Evolutionary conservation across 306 rosid species (phyloP).

Genomic region (Quercus variabilis): DNA sequence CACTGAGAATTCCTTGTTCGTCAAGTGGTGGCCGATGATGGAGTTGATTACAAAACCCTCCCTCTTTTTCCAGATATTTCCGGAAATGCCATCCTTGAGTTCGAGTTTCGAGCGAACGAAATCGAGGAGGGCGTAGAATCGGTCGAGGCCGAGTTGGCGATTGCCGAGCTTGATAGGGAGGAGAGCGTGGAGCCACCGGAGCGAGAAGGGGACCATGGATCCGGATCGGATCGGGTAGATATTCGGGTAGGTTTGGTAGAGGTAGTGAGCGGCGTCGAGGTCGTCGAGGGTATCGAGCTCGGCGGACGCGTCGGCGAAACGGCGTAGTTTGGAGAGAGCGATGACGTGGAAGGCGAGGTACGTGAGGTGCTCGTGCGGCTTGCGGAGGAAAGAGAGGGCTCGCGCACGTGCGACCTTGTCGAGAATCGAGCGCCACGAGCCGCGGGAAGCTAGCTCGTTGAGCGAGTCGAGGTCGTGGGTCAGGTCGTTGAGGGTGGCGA

Average conservation of each 20-base stretch:
- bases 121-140: constrained; percentile 59
- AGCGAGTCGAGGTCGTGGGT: constrained; percentile 67
- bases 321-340: constrained; percentile 80
- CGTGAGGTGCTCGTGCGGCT: constrained; percentile 85
- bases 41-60: constrained; percentile 69
- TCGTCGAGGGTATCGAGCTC: constrained; percentile 85
- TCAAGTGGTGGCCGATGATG: constrained; percentile 70
- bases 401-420: constrained; percentile 85
- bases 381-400: constrained; percentile 66
- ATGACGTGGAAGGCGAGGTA: constrained; percentile 77
- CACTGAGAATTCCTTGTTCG: constrained; percentile 57
- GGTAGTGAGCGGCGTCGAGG: constrained; percentile 56
- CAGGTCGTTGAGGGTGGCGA: constrained; percentile 47
- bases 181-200: constrained; percentile 76
- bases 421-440: constrained; percentile 84
- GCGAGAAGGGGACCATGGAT: constrained; percentile 88
- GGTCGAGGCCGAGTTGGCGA: constrained; percentile 78
- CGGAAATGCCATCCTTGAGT: constrained; percentile 21
- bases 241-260: constrained; percentile 64
- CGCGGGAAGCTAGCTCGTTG: constrained; percentile 76
- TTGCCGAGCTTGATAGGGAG: constrained; percentile 70
- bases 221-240: constrained; percentile 61
- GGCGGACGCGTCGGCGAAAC: constrained; percentile 69
- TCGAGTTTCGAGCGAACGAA: constrained; percentile 51
- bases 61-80: constrained; percentile 54